phyloP scores from a whole-genome alignment of 371 early-diverging fungal genomes.

The Mortierella sp. region DNA sequence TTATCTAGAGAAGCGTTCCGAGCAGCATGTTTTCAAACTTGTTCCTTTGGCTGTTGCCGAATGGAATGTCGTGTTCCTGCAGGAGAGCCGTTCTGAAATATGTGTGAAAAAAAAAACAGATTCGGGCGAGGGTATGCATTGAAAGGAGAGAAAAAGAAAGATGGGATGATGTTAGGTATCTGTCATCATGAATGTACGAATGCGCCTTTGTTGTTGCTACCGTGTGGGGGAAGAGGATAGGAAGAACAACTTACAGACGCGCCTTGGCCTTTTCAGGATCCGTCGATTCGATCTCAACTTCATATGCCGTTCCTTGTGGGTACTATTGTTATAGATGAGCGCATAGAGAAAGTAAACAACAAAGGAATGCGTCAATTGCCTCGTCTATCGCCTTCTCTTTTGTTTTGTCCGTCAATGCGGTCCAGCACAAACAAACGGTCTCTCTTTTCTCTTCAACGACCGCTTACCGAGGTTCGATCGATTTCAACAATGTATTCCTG shows the following conservation, averaged over 20 bases:
- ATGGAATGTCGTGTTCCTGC: constrained; percentile 31
- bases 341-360: not conserved
- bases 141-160: not conserved
- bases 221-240: not conserved
- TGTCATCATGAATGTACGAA: constrained; percentile 4
- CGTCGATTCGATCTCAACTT: constrained; percentile 47
- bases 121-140: not conserved
- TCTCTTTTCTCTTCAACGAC: too few relatives aligned
- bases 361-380: not conserved
- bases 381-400: not conserved
- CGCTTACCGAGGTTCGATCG: constrained; percentile 47
- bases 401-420: not conserved
- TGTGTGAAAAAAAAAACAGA: not conserved
- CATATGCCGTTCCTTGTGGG: constrained; percentile 48
- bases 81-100: constrained; percentile 29
- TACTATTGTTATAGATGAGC: constrained; percentile 18
- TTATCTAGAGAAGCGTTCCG: constrained; percentile 32
- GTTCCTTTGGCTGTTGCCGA: constrained; percentile 42
- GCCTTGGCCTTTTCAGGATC: constrained; percentile 48
- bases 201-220: not conserved
- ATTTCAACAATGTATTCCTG: constrained; percentile 42
- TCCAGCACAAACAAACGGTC: not conserved
- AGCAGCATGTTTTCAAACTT: constrained; percentile 54
- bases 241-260: constrained; percentile 24
- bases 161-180: not conserved